Evolutionary conservation across 1,284 basidiomycete species (phyloP).

Genomic region (Trichosporon faecale): DNA sequence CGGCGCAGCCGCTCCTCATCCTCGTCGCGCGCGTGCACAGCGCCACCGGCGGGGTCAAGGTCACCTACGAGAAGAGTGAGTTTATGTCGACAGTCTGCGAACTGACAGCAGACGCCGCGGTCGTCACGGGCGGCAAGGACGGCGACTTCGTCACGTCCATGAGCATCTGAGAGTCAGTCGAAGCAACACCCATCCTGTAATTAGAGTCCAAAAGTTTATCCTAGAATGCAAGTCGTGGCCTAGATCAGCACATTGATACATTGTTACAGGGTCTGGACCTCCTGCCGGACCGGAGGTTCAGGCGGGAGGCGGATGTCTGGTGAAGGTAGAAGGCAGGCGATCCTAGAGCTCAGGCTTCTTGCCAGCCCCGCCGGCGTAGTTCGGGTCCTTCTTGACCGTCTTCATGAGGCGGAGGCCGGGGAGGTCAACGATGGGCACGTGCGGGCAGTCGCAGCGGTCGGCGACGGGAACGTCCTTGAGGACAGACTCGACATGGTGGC

Average conservation of each 20-base stretch:
- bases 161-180: not conserved
- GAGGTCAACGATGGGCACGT: constrained; percentile 33
- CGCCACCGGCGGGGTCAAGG: not conserved
- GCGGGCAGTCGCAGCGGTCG: constrained; percentile 44
- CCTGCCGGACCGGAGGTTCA: no score
- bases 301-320: no score
- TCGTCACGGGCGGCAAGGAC: not conserved
- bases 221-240: not conserved
- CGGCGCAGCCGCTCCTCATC: not conserved
- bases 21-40: not conserved
- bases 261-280: not conserved
- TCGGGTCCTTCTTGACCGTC: constrained; percentile 8
- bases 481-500: constrained; percentile 48
- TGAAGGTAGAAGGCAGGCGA: not conserved
- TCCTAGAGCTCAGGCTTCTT: constrained; percentile 2
- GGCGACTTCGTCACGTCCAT: not conserved
- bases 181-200: not conserved
- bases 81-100: not conserved
- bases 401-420: constrained; percentile 8
- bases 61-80: not conserved
- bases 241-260: not conserved
- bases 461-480: constrained; percentile 28
- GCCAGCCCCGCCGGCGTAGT: not conserved
- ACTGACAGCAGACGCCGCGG: not conserved
- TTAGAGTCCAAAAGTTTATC: not conserved